Conservation (phyloP, 1,284 basidiomycete genomes). For the Ustilago loliicola region DNA sequence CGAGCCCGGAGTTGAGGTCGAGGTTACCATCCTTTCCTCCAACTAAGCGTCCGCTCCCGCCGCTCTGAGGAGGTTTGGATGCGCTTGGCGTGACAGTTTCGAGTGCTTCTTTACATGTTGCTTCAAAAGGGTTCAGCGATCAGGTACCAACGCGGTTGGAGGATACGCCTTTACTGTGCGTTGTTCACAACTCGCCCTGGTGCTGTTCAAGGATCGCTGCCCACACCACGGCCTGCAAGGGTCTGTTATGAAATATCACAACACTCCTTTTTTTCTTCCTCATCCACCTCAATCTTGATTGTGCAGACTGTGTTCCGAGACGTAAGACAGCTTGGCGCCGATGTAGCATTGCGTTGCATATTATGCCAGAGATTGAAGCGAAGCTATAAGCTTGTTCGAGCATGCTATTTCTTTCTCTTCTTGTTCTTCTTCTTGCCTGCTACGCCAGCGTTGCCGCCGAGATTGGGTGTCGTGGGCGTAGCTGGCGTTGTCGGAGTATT, state of each 20-base stretch:
- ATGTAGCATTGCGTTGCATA: not conserved
- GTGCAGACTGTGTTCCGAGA: not conserved
- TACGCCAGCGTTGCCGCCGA: conserved; percentile 2
- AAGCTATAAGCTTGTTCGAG: too few species aligned
- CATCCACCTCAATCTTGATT: not conserved
- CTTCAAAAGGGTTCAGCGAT: conserved; percentile 23
- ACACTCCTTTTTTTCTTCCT: conserved; percentile 19
- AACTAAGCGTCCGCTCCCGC: conserved; percentile 47
- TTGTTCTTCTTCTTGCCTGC: conserved; percentile 34
- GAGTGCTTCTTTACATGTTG: conserved; percentile 12
- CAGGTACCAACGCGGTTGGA: not conserved
- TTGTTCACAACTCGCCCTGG: conserved; percentile 1
- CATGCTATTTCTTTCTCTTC: conserved; percentile 33
- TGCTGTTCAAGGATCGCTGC: conserved; percentile 16
- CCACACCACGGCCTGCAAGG: conserved; percentile 15
- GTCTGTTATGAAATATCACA: conserved; percentile 35
- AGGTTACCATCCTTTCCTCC: conserved; percentile 89
- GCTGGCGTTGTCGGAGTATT: conserved; percentile 21
- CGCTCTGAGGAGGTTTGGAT: conserved; percentile 1
- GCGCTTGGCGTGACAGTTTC: conserved; percentile 10
- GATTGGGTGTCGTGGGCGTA: conserved; percentile 28
- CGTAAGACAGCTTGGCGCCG: not conserved
- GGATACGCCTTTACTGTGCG: conserved; percentile 39
- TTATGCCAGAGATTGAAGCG: too few species aligned
- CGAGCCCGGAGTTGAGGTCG: conserved; percentile 99